Evolutionary conservation across 2,329 filamentous ascomycete genomes (phyloP).

Genomic region (Aspergillus felis): DNA sequence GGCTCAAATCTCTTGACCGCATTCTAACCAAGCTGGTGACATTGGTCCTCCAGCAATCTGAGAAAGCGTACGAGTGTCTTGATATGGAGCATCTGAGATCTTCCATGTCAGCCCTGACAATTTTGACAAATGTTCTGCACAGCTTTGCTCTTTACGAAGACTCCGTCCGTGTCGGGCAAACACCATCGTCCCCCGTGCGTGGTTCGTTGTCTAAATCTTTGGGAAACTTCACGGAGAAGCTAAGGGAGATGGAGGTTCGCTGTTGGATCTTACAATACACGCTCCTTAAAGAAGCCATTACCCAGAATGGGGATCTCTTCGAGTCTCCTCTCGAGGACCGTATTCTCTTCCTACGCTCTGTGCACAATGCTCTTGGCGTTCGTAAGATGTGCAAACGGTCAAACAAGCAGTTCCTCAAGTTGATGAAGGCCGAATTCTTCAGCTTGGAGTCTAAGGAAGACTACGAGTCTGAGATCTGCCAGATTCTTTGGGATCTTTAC

Average conservation of each 20-base stretch:
- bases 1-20: slow-evolving; percentile 75
- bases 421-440: slow-evolving; percentile 82
- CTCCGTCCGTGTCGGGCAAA: slow-evolving; percentile 72
- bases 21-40: slow-evolving; percentile 68
- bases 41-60: slow-evolving; percentile 62
- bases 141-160: slow-evolving; percentile 80
- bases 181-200: slow-evolving; percentile 56
- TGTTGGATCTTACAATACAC: slow-evolving; percentile 85
- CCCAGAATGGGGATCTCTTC: slow-evolving; percentile 63
- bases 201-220: slow-evolving; percentile 41
- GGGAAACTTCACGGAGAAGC: slow-evolving; percentile 57
- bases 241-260: slow-evolving; percentile 83
- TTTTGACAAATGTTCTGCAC: slow-evolving; percentile 71
- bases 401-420: slow-evolving; percentile 81
- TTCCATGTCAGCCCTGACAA: slow-evolving; percentile 67
- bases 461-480: slow-evolving; percentile 81
- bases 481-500: slow-evolving; percentile 79
- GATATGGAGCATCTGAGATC: slow-evolving; percentile 72
- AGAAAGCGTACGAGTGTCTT: slow-evolving; percentile 72
- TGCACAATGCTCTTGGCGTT: slow-evolving; percentile 80
- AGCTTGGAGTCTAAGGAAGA: slow-evolving; percentile 71
- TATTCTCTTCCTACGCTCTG: slow-evolving; percentile 72
- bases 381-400: slow-evolving; percentile 81
- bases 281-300: slow-evolving; percentile 69
- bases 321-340: slow-evolving; percentile 65